These are phyloP conservation scores for Acarospora socialis DNA, from an alignment of 2,329 filamentous ascomycete genomes.

Conservation along the genomic window DNA sequence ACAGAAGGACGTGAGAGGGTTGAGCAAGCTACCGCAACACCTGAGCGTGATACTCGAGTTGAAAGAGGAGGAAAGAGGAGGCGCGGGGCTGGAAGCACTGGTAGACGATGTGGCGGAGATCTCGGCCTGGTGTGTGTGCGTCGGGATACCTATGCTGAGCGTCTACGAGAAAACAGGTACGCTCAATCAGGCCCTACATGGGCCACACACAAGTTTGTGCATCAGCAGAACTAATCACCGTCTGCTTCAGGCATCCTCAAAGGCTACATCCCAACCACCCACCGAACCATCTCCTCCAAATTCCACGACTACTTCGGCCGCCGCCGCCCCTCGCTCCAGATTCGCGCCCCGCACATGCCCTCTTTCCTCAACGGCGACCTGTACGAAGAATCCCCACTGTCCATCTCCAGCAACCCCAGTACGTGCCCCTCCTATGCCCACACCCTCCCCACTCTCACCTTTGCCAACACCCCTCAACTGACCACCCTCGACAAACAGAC, in stretches of 20 bases:
- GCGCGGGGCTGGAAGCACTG: conserved; percentile 64
- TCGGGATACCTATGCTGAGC: conserved; percentile 74
- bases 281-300: conserved; percentile 64
- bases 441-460: conserved; percentile 8
- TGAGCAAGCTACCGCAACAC: conserved; percentile 67
- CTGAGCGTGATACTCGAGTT: conserved; percentile 72
- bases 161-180: conserved; percentile 85
- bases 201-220: conserved; percentile 1
- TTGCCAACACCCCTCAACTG: background rate
- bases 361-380: conserved; percentile 23
- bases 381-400: conserved; percentile 4
- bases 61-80: conserved; percentile 52
- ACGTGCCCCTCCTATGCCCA: background rate
- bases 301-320: conserved; percentile 78
- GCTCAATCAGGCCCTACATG: conserved; percentile 16
- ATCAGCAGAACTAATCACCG: background rate
- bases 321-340: conserved; percentile 54
- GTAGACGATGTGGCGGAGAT: conserved; percentile 87
- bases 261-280: conserved; percentile 71
- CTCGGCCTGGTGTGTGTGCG: conserved; percentile 81
- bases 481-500: conserved; percentile 1
- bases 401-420: conserved; percentile 3
- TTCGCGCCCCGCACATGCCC: conserved; percentile 57
- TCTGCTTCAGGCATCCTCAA: conserved; percentile 60
- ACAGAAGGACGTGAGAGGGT: conserved; percentile 62